Base-by-base conservation (phyloP, 352 stramenopile species). In the Globisporangium splendens region DNA sequence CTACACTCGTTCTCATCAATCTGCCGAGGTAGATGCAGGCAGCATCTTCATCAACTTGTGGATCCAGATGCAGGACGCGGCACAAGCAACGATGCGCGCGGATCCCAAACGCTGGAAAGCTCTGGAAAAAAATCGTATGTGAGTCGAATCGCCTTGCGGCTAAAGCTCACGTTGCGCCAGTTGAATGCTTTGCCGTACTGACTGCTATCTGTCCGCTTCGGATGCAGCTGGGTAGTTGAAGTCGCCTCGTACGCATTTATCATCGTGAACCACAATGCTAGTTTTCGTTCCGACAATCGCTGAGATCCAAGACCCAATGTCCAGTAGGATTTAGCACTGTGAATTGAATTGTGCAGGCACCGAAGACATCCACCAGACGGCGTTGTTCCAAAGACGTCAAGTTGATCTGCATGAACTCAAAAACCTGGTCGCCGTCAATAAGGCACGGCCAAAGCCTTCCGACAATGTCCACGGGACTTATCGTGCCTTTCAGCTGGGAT, bases 101-200 rank as follows among this genome's bases (percentile, higher is more conserved):
- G 28, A 88, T 59, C 1, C 81, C 81, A 5, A 72, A 61, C 5
- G 46, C 56, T 46, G 81, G 81, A 14, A 91, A 59, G 1, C 59
- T 51, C 44, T 88, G 69, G 42, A 87, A 91, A 60, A n/a, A 91
- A 91, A 1, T 67, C 54, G 54, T 87, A 79, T 1, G 59, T 83
- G 6, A 89, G 46, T 8, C 71, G 69, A 21, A 91, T 63, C 0
- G 57, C 43, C 20, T 83, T 75, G 20, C 80, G 70, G 53, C 89
- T 89, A 64, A 82, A 86, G 35, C 67, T 68, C 18, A 66, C 77
- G 38, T 91, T 91, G 41, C 81, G 81, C 76, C 78, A 91, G 55
- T 77, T 74, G 56, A 66, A 77, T 0, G 65, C 75, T 38, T 72
- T 79, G 13, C 77, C 78, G 42, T 75, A 85, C 46, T 91, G 81